Evolutionary conservation across 148 eudicot genomes (phyloP), one percentile per base, ranked within the genome.

Genomic region (Rhododendron ovatum): DNA sequence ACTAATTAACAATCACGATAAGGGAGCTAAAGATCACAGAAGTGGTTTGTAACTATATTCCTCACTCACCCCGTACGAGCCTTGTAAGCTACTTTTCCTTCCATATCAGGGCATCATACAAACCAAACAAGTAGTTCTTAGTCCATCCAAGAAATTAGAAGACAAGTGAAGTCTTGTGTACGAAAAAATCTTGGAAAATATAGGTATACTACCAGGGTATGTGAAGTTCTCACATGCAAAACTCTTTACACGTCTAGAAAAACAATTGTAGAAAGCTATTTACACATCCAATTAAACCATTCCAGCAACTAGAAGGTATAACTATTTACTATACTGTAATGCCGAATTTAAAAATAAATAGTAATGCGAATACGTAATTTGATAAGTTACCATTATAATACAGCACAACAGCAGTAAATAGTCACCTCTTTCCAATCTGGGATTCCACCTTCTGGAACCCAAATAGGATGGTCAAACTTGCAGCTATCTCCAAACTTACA

Each of bases 361-460:
- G 26, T 82, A 79, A 81, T 77, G 63, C 59, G 35, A 14, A 83
- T 86, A 90, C 75, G 63, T 83, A 69, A 88, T 88, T 37, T 78
- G 80, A 80, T 88, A 87, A 77, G 57, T 48, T 80, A 75, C 53
- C 79, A 82, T 53, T 84, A 86, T 83, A 73, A 45, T 86, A 88
- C 65, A 85, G 77, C 80, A 85, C 77, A 77, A 75, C 81, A 90
- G 92, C 87, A 89, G 89, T 87, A 86, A 88, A 92, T 85, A 47
- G 85, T 95, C 98, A 97, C 99, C 99, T 97, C 98, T 93, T 97
- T 95, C 98, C 98, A 95, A 93, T 95, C 96, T 82, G 99, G 98
- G 89, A 97, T 95, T 88, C 99, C 99, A 90, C 99, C 98, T 79
- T 90, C 95, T 87, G 98, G 98, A 93, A 95, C 99, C 99, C 98